These are phyloP conservation scores for Ilyonectria mors-panacis DNA, from an alignment of 2,329 filamentous ascomycete species.

Conservation along the genomic window DNA sequence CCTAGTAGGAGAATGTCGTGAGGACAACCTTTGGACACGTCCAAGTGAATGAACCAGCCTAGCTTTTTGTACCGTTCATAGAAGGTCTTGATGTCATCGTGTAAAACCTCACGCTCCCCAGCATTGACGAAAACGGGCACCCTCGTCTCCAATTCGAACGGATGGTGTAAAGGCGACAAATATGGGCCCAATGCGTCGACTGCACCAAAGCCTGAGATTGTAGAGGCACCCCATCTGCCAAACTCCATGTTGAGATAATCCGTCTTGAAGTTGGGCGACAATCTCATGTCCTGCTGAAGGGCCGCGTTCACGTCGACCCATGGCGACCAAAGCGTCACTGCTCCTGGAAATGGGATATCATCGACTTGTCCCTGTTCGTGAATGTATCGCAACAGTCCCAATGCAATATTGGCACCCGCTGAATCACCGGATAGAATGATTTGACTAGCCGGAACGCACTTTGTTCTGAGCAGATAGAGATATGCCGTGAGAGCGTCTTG, in stretches of 20 bases:
- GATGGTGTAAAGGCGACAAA: conserved; percentile 38
- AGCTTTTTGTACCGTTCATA: conserved; percentile 30
- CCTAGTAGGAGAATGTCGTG: conserved; percentile 41
- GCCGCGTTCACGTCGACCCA: conserved; percentile 39
- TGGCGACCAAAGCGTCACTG: conserved; percentile 40
- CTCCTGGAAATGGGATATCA: conserved; percentile 32
- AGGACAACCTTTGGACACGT: conserved; percentile 36
- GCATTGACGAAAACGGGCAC: conserved; percentile 38
- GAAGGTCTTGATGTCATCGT: conserved; percentile 38
- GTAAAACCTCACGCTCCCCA: conserved; percentile 35
- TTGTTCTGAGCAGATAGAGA: conserved; percentile 25
- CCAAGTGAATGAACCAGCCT: conserved; percentile 36
- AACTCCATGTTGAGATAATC: conserved; percentile 42
- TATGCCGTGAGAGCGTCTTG: conserved; percentile 42
- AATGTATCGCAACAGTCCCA: conserved; percentile 38
- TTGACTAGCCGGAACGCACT: conserved; percentile 34
- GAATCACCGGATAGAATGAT: conserved; percentile 39
- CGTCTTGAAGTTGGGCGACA: conserved; percentile 41
- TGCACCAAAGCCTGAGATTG: conserved; percentile 33
- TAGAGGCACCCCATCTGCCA: conserved; percentile 37
- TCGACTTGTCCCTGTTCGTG: conserved; percentile 34
- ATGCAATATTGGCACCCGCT: conserved; percentile 38
- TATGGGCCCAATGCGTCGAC: conserved; percentile 34
- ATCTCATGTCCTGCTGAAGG: conserved; percentile 32
- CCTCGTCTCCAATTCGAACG: conserved; percentile 20